These are phyloP conservation scores for Cordia subcordata DNA, from an alignment of 257 asterid genomes.

Conservation along the genomic window DNA sequence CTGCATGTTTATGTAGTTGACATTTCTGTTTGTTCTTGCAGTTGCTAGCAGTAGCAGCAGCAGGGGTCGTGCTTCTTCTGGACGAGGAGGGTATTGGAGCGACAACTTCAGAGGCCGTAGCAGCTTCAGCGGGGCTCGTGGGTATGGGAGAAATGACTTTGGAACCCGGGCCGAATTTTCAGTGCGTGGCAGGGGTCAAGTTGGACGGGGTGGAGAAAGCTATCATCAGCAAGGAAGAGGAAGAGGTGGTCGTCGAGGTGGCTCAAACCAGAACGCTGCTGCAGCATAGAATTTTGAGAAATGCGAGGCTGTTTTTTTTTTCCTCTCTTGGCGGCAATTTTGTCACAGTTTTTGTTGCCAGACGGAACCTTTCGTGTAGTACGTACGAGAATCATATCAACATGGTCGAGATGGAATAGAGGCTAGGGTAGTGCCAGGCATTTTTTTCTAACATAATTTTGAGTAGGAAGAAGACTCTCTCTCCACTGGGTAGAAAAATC, in stretches of 20 bases:
- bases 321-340: not conserved
- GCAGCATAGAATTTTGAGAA: conserved; percentile 3
- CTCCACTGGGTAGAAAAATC: not conserved
- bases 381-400: not conserved
- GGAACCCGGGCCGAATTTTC: conserved; percentile 34
- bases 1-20: conserved; percentile 40
- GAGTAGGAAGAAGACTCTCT: conserved; percentile 2
- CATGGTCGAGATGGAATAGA: conserved; percentile 8
- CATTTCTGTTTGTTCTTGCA: conserved; percentile 21
- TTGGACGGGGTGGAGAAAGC: conserved; percentile 13
- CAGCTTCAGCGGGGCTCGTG: conserved; percentile 42
- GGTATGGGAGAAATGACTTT: conserved; percentile 44
- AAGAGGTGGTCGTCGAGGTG: conserved; percentile 20
- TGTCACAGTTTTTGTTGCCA: not conserved
- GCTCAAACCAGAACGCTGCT: conserved; percentile 6
- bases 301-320: conserved; percentile 10
- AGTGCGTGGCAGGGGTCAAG: conserved; percentile 16
- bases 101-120: conserved; percentile 61
- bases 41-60: conserved; percentile 49
- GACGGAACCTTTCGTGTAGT: too few relatives aligned
- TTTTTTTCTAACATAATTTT: conserved; percentile 18
- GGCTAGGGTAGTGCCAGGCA: conserved; percentile 23
- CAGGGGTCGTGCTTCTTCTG: conserved; percentile 49
- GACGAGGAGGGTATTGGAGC: conserved; percentile 59
- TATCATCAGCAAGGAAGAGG: conserved; percentile 10